Base-by-base conservation (phyloP, 2,329 filamentous ascomycete genomes). In the Pseudogymnoascus verrucosus region DNA sequence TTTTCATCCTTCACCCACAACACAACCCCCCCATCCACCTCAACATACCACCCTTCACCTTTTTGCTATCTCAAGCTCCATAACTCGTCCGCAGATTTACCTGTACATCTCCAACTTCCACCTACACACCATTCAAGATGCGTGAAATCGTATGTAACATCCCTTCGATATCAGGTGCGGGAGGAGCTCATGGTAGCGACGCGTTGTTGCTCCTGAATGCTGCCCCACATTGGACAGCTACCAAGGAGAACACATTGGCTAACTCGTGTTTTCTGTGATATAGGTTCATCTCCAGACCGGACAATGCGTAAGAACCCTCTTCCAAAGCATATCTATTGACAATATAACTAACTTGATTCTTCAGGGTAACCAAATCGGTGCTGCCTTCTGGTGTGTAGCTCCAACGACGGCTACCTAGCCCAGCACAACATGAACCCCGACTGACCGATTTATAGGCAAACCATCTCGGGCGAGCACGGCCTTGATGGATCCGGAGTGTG, bases 351-450 rank as follows among this genome's bases (percentile, higher is more conserved):
- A 71, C 21, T 69, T 73, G 21, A 26, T 4, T 66, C 67, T 64
- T 73, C 74, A 97, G 93, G 95, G 95, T 87, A 99, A 99, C 90
- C 95, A 99, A 91, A 96, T 98, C 74, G 95, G 95, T 93, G 95
- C 95, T 85, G 95, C 95, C 82, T 99, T 99, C 87, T 99, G 95
- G 89, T 91, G 81, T 72, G 86, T 82, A 70, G 65, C 64, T 66
- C 63, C 63, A 61, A 23, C 51, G 19, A 62, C 60, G 62, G 65
- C 66, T 61, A 61, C 67, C 65, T 68, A 64, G 51, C 65, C 71
- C 77, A 80, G 72, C 64, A 64, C 64, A 51, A 44, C 65, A 63
- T 63, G 36, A 34, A 64, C 26, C 51, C 60, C 37, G 68, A 72
- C 78, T 84, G 72, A 84, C 75, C 68, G 65, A 61, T 39, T 63